Evolutionary conservation across 345 rosid species (phyloP).

Genomic region (Pugionium cornutum): DNA sequence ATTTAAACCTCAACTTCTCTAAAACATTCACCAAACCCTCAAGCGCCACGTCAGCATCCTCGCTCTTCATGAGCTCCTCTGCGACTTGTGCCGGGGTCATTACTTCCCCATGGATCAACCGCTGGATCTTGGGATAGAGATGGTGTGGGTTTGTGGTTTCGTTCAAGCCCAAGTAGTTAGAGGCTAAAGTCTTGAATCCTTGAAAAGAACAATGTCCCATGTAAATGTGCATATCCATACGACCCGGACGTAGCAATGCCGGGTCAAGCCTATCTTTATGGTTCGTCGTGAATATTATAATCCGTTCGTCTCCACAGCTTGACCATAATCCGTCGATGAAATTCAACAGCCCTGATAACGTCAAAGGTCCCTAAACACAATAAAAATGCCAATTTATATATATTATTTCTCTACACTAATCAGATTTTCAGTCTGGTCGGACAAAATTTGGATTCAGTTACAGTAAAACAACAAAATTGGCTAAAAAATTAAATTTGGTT

Average conservation of each 20-base stretch:
- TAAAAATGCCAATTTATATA: not conserved
- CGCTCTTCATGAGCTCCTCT: slow-evolving; percentile 61
- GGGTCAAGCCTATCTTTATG: slow-evolving; percentile 72
- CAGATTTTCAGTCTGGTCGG: not conserved
- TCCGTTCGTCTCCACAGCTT: slow-evolving; percentile 69
- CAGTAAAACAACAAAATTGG: not conserved
- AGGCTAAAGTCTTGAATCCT: slow-evolving; percentile 56
- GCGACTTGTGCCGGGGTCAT: slow-evolving; percentile 60
- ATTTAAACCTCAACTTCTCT: slow-evolving; percentile 43
- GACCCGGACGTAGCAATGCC: slow-evolving; percentile 65
- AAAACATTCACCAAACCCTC: slow-evolving; percentile 50
- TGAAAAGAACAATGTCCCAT: slow-evolving; percentile 61
- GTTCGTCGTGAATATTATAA: slow-evolving; percentile 78
- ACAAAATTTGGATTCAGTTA: not conserved
- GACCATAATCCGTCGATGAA: slow-evolving; percentile 80
- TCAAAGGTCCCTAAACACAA: slow-evolving; percentile 44
- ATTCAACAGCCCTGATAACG: slow-evolving; percentile 63
- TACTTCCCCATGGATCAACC: slow-evolving; percentile 33
- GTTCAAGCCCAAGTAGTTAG: slow-evolving; percentile 47
- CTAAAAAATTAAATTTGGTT: not conserved
- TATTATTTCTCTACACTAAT: slow-evolving; percentile 15
- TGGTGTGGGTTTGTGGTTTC: slow-evolving; percentile 36
- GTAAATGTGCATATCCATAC: slow-evolving; percentile 83
- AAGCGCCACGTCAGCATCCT: slow-evolving; percentile 52
- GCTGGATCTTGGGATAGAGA: slow-evolving; percentile 45